These are phyloP conservation scores for Persicaria maculosa DNA, from an alignment of 148 eudicot genomes.

Conservation along the genomic window DNA sequence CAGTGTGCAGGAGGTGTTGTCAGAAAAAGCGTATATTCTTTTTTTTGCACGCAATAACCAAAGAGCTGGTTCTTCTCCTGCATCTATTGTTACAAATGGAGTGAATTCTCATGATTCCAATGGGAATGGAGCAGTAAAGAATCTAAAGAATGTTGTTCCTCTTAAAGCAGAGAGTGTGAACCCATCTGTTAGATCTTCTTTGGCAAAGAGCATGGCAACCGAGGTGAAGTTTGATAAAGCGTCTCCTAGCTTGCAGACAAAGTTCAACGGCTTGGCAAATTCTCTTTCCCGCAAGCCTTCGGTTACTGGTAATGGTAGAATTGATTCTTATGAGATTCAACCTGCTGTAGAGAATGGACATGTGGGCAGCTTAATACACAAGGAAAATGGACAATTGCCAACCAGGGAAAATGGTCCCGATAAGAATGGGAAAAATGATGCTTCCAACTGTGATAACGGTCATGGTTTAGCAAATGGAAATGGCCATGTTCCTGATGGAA, in stretches of 20 bases:
- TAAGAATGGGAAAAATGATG: constrained; percentile 22
- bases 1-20: constrained; percentile 67
- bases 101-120: constrained; percentile 38
- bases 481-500: constrained; percentile 28
- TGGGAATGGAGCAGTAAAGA: constrained; percentile 30
- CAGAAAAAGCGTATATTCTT: constrained; percentile 91
- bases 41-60: constrained; percentile 81
- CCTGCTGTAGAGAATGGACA: constrained; percentile 34
- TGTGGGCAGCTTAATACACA: constrained; percentile 18
- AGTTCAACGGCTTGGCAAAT: constrained; percentile 28
- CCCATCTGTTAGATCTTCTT: constrained; percentile 20
- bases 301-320: constrained; percentile 25
- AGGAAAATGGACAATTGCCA: constrained; percentile 28
- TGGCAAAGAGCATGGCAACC: constrained; percentile 23
- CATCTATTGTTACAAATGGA: constrained; percentile 41
- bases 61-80: constrained; percentile 38
- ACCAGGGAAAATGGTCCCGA: constrained; percentile 27
- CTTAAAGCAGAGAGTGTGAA: constrained; percentile 25
- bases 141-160: constrained; percentile 19
- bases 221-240: constrained; percentile 31
- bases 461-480: constrained; percentile 38
- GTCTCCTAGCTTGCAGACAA: constrained; percentile 31
- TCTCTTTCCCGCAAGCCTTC: constrained; percentile 30
- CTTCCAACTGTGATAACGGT: constrained; percentile 18
- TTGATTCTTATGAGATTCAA: constrained; percentile 34